These are phyloP conservation scores for Litchi chinensis DNA, from an alignment of 345 rosid genomes.

Conservation along the genomic window DNA sequence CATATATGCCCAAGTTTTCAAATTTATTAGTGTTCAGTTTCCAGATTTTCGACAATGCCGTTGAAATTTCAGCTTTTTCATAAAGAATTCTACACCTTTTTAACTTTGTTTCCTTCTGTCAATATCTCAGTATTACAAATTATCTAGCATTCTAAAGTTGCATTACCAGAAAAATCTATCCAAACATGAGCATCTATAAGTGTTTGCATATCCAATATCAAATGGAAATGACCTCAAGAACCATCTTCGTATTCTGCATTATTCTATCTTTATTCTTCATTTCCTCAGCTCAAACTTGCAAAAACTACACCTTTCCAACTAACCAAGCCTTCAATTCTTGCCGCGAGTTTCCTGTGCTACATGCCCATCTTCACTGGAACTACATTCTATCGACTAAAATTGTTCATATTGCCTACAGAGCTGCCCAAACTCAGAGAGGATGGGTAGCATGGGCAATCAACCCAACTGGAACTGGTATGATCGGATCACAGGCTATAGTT, in stretches of 20 bases:
- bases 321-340: constrained; percentile 30
- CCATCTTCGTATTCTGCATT: constrained; percentile 5
- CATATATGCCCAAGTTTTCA: not conserved
- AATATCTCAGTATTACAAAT: not conserved
- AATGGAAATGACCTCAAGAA: constrained; percentile 13
- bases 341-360: constrained; percentile 35
- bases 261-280: constrained; percentile 11
- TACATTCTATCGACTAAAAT: constrained; percentile 25
- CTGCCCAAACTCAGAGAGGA: constrained; percentile 26
- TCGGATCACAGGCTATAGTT: constrained; percentile 57
- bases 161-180: not conserved
- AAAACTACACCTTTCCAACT: constrained; percentile 27
- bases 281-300: constrained; percentile 41
- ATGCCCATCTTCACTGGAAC: constrained; percentile 47
- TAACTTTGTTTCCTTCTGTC: not conserved
- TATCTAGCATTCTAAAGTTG: not conserved
- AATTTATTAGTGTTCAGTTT: too few relatives aligned
- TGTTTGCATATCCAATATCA: not conserved
- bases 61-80: not conserved
- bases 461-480: constrained; percentile 41
- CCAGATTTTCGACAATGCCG: not conserved
- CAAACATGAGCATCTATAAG: not conserved
- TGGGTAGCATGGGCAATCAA: constrained; percentile 65
- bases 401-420: constrained; percentile 47
- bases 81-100: not conserved